Base-by-base conservation (phyloP, 352 stramenopile genomes). In the Pythium coloratum region DNA sequence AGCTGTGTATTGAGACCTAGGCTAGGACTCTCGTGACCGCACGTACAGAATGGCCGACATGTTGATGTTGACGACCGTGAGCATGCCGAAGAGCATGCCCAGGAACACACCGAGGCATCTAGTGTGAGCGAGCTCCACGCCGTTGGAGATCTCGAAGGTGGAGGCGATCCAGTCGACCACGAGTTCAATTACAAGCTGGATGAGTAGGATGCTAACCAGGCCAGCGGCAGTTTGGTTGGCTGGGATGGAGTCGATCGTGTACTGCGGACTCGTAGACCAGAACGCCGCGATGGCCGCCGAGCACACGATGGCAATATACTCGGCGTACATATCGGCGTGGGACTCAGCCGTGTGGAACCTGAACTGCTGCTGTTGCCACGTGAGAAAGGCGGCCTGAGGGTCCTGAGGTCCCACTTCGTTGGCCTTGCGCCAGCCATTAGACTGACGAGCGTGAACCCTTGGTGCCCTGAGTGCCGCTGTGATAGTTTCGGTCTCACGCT, bases 271-370 rank as follows among this genome's bases (percentile, higher is more conserved):
- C 46, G 67, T 62, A 32, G 57, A 70, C 50, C 71, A 81, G 20
- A 82, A 76, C 26, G 70, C 74, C 32, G 77, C 28, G 5, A 80
- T 76, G 2, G 75, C 65, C 14, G 67, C 57, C 40, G 75, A 79
- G 49, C 77, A 81, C 4, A 64, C 67, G 57, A 85, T 78, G 8
- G 77, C 75, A 12, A 85, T 81, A 49, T 85, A 85, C 62, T 82
- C 75, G 28, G 70, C 68, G 36, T 78, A 75, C 70, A 82, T 82
- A 47, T 78, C 65, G 20, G 66, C 70, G 32, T 73, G 47, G n/a
- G 68, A 51, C 36, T 67, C 50, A 8, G 64, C 55, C 40, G 50
- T 51, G 51, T 70, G 64, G 54, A 61, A 49, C 26, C 9, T 30
- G 24, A 68, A 26, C 7, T 34, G 26, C 54, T 68, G 62, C 26